Conservation (phyloP, 1,139 yeast species). For the Saccharomyces hybrid region DNA sequence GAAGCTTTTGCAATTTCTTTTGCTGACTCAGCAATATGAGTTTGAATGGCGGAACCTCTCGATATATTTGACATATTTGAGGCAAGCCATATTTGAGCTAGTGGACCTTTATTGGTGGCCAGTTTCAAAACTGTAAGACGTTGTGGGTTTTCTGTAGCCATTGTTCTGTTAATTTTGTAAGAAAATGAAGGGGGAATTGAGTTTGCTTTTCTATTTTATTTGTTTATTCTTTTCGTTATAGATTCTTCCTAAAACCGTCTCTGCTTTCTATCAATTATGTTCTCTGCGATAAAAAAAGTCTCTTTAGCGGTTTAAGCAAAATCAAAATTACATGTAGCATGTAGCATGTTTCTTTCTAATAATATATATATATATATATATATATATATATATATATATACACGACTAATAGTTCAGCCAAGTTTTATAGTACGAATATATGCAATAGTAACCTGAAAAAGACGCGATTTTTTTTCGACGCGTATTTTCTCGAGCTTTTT, state of each 20-base stretch:
- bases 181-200: not conserved
- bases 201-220: not conserved
- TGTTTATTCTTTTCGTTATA: not conserved
- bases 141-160: not conserved
- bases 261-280: not conserved
- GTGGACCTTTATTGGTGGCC: slow-evolving; percentile 61
- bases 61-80: slow-evolving; percentile 77
- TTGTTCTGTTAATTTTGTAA: not conserved
- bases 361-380: not conserved
- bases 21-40: slow-evolving; percentile 66
- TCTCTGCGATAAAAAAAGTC: not conserved
- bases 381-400: not conserved
- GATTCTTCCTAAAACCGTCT: not conserved
- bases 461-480: not conserved
- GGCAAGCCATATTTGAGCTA: slow-evolving; percentile 91
- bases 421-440: too few relatives aligned
- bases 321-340: not conserved
- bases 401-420: not conserved
- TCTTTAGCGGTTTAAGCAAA: not conserved
- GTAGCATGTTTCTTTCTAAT: not conserved
- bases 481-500: not conserved
- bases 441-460: not conserved
- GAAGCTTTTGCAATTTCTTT: slow-evolving; percentile 42
- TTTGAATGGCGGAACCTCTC: slow-evolving; percentile 64
- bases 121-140: slow-evolving; percentile 16